phyloP scores from a whole-genome alignment of 1,284 basidiomycete genomes.

The Ceratobasidium sp. region DNA sequence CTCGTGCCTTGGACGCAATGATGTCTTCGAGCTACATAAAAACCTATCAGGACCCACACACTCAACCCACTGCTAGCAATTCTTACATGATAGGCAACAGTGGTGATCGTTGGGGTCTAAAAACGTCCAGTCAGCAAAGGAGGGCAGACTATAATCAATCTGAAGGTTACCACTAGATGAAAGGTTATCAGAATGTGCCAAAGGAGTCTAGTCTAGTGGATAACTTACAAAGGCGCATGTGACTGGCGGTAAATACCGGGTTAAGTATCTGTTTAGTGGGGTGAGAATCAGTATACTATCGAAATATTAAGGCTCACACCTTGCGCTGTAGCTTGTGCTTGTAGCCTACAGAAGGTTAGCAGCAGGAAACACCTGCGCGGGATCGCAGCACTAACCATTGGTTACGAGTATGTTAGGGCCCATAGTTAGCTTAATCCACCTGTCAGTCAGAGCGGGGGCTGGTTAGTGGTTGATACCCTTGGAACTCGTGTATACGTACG shows the following conservation, averaged over 20 bases:
- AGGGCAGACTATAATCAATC: neutral
- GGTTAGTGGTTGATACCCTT: neutral
- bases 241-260: neutral
- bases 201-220: neutral
- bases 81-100: neutral
- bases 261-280: neutral
- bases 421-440: neutral
- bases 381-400: neutral
- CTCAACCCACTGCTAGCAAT: neutral
- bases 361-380: neutral
- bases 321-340: conserved; percentile 1
- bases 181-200: neutral
- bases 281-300: neutral
- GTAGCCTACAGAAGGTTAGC: neutral
- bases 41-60: neutral
- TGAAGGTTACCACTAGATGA: neutral
- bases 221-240: neutral
- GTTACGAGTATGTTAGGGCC: neutral
- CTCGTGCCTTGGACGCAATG: neutral
- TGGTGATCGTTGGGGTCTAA: neutral
- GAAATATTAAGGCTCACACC: neutral
- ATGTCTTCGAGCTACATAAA: neutral
- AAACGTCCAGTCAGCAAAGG: neutral
- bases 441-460: neutral
- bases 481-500: neutral